phyloP scores from a whole-genome alignment of 73 alveolate genomes.

The Urostyla sp. region DNA sequence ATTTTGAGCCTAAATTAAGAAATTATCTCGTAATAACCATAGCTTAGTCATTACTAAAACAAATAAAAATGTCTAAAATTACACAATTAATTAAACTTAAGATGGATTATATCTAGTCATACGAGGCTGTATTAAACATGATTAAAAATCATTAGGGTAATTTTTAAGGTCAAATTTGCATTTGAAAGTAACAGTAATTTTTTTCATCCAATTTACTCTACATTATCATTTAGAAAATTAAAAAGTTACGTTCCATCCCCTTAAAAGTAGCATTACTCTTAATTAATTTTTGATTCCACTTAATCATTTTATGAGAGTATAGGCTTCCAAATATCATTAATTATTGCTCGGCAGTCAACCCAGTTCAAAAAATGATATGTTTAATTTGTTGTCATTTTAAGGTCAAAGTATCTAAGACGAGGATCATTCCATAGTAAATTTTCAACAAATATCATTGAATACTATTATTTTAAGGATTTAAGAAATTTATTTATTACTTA shows the following conservation, averaged over 20 bases:
- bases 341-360: slow-evolving; percentile 3
- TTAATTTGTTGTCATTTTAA: background rate
- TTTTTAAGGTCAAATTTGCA: slow-evolving; percentile 8
- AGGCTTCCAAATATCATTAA: slow-evolving; percentile 34
- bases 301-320: background rate
- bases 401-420: background rate
- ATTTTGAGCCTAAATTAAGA: too few relatives aligned
- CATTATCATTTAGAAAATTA: background rate
- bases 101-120: background rate
- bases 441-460: background rate
- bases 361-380: slow-evolving; percentile 1
- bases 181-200: background rate
- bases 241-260: slow-evolving; percentile 2
- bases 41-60: background rate
- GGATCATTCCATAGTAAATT: slow-evolving; percentile 19
- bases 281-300: background rate
- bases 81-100: background rate
- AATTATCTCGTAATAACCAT: slow-evolving; percentile 19
- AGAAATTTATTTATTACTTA: background rate
- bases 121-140: background rate
- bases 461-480: background rate
- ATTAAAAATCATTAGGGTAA: slow-evolving; percentile 18
- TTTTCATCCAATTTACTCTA: slow-evolving; percentile 36
- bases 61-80: background rate
- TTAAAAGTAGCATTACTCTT: slow-evolving; percentile 18